Evolutionary conservation across 345 rosid genomes (phyloP), one percentile per base, ranked within the genome.

Genomic region (Gynandropsis gynandra): DNA sequence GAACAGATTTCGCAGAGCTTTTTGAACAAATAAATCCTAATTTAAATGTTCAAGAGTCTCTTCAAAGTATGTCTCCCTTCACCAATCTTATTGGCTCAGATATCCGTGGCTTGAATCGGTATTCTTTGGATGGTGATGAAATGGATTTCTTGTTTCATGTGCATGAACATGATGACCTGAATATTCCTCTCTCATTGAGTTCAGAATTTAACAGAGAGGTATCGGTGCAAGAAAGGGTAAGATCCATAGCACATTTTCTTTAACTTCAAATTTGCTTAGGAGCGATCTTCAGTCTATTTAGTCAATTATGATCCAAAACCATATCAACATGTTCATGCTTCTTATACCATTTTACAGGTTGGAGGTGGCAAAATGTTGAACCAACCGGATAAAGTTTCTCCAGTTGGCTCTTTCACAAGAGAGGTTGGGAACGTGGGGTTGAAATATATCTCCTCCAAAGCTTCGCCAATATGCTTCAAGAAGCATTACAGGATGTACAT

Each of bases 401-500:
- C 41, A 1, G 27, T 45, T 10, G 69, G 65, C 61, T 69, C 64
- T 52, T 58, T 67, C 44, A 65, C 72, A 38, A 64, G 70, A 46
- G 65, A 58, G 54, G 18, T 31, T 50, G 70, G 64, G 41, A 72
- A 72, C 63, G 72, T 68, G 52, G 76, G 76, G 24, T 56, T 80
- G 56, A 81, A 76, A 54, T 90, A 72, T 63, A 63, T 76, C 34
- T 70, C 95, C 14, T 32, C 66, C 31, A 74, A 66, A 56, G 77
- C 96, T 64, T 87, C 98, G 57, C 95, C 94, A 1, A 82, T 90
- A 74, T 90, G 98, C 76, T 80, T 69, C 18, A 76, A 81, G 68
- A 83, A 83, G 59, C 89, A 90, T 66, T 90, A 90, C 47, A 80
- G 92, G 73, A 88, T 84, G 31, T 90, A 58, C 72, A 74, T 81